These are phyloP conservation scores for Stagonosporopsis cucurbitacearum DNA, from an alignment of 2,329 filamentous ascomycete species.

Conservation along the genomic window DNA sequence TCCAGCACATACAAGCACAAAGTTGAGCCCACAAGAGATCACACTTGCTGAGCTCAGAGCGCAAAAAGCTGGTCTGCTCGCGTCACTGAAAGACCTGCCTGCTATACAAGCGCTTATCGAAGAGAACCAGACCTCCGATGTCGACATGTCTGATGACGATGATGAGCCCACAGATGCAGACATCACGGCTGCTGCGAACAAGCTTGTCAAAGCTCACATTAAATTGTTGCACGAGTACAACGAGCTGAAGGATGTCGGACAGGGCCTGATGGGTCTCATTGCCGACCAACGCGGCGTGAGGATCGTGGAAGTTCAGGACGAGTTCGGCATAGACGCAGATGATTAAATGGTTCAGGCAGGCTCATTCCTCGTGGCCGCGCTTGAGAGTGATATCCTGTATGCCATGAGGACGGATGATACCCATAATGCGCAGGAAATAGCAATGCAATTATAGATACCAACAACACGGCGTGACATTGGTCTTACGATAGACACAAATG, in stretches of 20 bases:
- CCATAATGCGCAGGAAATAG: neutral
- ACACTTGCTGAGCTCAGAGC: slow-evolving; percentile 56
- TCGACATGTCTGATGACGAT: slow-evolving; percentile 13
- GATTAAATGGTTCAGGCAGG: slow-evolving; percentile 47
- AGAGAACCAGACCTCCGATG: slow-evolving; percentile 33
- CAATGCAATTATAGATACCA: neutral
- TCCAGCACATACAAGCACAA: neutral
- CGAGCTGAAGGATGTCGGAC: slow-evolving; percentile 71
- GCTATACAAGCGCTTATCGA: slow-evolving; percentile 44
- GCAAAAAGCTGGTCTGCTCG: slow-evolving; percentile 49
- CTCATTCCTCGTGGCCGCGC: neutral
- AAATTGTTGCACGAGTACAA: slow-evolving; percentile 72
- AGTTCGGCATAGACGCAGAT: slow-evolving; percentile 54
- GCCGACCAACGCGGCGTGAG: slow-evolving; percentile 68
- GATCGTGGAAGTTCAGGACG: slow-evolving; percentile 57
- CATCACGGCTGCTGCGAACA: slow-evolving; percentile 53
- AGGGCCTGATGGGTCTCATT: slow-evolving; percentile 70
- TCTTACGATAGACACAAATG: slow-evolving; percentile 6
- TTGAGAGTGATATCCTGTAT: neutral
- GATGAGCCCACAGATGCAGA: slow-evolving; percentile 41
- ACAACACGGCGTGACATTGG: neutral
- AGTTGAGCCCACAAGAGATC: slow-evolving; percentile 51
- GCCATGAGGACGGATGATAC: neutral
- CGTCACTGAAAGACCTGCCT: slow-evolving; percentile 38
- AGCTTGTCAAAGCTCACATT: slow-evolving; percentile 68